Conservation (phyloP, 2,329 filamentous ascomycete species). For the Talaromyces sp. region DNA sequence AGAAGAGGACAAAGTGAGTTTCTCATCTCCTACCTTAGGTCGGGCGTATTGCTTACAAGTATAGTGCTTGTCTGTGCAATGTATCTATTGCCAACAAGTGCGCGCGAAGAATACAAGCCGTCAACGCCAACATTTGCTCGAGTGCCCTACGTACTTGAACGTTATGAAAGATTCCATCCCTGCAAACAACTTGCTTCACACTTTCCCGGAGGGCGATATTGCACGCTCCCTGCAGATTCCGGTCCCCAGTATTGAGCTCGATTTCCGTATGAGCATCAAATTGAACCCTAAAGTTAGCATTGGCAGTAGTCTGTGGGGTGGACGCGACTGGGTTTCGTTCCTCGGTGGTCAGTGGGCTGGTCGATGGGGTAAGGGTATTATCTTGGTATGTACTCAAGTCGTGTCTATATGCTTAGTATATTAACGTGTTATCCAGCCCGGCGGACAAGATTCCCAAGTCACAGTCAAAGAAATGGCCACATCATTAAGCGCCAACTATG, state of each 20-base stretch:
- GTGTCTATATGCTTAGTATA: neutral
- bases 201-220: slow-evolving; percentile 51
- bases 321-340: slow-evolving; percentile 53
- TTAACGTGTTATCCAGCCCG: slow-evolving; percentile 38
- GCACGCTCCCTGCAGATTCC: slow-evolving; percentile 50
- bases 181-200: slow-evolving; percentile 52
- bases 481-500: slow-evolving; percentile 45
- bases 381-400: slow-evolving; percentile 39
- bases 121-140: slow-evolving; percentile 50
- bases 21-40: neutral
- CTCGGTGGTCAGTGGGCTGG: slow-evolving; percentile 54
- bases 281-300: slow-evolving; percentile 52
- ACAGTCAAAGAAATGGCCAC: slow-evolving; percentile 50
- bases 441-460: slow-evolving; percentile 52
- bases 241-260: slow-evolving; percentile 49
- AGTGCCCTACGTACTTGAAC: slow-evolving; percentile 51
- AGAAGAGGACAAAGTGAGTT: slow-evolving; percentile 46
- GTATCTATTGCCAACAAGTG: slow-evolving; percentile 52
- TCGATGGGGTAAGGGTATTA: slow-evolving; percentile 53
- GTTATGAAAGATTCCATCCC: slow-evolving; percentile 55
- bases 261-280: slow-evolving; percentile 55
- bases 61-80: slow-evolving; percentile 51
- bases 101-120: slow-evolving; percentile 53
- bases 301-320: slow-evolving; percentile 49
- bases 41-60: slow-evolving; percentile 14